Evolutionary conservation across 2,329 filamentous ascomycete species (phyloP), one percentile per base, ranked within the genome.

Genomic region (Lasiodiplodia sp.): DNA sequence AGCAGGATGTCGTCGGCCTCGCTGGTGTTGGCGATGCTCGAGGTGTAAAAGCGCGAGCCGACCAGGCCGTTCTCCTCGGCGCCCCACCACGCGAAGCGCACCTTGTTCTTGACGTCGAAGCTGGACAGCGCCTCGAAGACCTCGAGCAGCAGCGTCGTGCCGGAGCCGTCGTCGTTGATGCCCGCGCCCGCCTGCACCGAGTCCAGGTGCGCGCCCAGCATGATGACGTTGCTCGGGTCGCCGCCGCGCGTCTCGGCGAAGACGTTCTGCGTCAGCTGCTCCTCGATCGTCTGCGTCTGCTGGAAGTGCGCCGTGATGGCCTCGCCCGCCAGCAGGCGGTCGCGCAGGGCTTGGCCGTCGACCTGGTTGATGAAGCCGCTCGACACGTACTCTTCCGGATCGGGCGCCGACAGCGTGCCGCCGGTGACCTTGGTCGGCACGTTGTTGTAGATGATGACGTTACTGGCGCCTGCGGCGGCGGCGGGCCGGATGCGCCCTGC

Each of bases 11-110:
- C 87, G 69, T 79, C 71, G 76, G 90, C 89, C 78, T 91, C 88
- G n/a, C 85, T 83, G 23, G 73, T 74, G 40, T 51, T 51, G 3
- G 40, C 58, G 25, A 63, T n/a, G 40, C 4, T 10, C 6, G 57
- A 25, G 0, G 85, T 78, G 73, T 91, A 91, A 78, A 86, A 87
- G 72, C 69, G 67, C 14, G 76, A 78, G 6, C 78, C 89, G 2
- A 91, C 81, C 0, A 91, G 86, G 28, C 88, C 88, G 72, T 90
- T 87, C 78, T 91, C 89, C 78, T 91, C 89, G 40, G 84, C 89
- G 0, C 88, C 84, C 88, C 88, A 91, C 88, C 88, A 91, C 2
- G 86, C 88, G 69, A 91, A 90, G 63, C 88, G 86, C 23, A 91
- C 87, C 72, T 87, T 89, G 80, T 91, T 91, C 76, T 86, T 86